Evolutionary conservation across 1,139 yeast genomes (phyloP).

Genomic region (Protomyces lactucae-debilis): DNA sequence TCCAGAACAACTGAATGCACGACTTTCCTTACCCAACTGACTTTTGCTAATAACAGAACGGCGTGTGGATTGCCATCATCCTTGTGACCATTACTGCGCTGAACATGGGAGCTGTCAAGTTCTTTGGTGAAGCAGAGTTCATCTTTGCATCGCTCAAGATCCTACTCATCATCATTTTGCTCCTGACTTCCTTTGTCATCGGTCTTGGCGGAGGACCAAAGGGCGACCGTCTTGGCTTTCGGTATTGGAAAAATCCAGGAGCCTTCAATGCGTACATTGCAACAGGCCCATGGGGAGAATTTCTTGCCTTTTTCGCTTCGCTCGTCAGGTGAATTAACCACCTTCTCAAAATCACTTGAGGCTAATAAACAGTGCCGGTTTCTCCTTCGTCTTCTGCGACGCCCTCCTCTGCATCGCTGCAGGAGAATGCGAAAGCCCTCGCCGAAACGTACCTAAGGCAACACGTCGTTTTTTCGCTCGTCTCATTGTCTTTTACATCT

Average conservation of each 20-base stretch:
- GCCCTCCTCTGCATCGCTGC: constrained; percentile 51
- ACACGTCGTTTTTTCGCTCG: constrained; percentile 71
- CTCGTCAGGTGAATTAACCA: not conserved
- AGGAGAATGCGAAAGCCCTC: constrained; percentile 74
- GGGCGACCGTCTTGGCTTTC: constrained; percentile 42
- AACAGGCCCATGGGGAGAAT: not conserved
- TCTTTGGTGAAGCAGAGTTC: constrained; percentile 64
- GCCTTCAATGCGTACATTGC: constrained; percentile 46
- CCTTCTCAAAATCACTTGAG: not conserved
- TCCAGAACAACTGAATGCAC: constrained; percentile 41
- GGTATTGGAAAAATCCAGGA: constrained; percentile 58
- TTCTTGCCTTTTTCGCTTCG: not conserved
- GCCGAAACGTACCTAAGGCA: constrained; percentile 61
- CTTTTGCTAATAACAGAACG: constrained; percentile 34
- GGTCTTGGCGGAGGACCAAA: constrained; percentile 60
- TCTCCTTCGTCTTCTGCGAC: not conserved
- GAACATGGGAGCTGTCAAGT: constrained; percentile 32
- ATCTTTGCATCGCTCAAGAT: constrained; percentile 59
- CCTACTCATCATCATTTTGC: constrained; percentile 48
- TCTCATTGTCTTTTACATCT: constrained; percentile 58
- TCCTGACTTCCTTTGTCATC: constrained; percentile 55
- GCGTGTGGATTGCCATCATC: constrained; percentile 72
- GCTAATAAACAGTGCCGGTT: not conserved
- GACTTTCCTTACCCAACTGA: not conserved
- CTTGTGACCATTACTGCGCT: constrained; percentile 48